Base-by-base conservation (phyloP, 1,139 yeast species). In the Diutina pseudorugosa region DNA sequence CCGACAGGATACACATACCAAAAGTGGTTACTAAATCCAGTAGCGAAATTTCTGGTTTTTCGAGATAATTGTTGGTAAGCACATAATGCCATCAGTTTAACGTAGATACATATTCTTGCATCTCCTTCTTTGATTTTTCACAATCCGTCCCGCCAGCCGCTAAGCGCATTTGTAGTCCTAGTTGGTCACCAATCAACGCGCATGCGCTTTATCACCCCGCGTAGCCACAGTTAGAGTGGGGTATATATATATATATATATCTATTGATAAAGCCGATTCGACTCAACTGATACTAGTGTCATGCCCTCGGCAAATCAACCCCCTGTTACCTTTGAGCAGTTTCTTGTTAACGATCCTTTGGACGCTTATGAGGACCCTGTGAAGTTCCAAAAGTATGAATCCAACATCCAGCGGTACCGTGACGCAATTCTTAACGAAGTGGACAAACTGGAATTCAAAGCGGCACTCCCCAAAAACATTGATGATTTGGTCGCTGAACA, bases 371-470 rank as follows among this genome's bases (percentile, higher is more conserved):
- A 72, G 56, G 75, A 73, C 58, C 56, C 65, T 4, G 70, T 63
- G 51, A 69, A 66, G 54, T 74, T 56, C 58, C 56, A 59, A 47
- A 62, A 68, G 23, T 80, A 70, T 71, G 59, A 67, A 52, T 85
- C 85, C 16, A 76, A 75, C 60, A 67, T 82, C 57, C 71, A 73
- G 55, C 69, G 74, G 30, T 81, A 81, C 60, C 69, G 73, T 55
- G 63, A 70, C 40, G 73, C 68, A 14, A 67, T 80, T 54, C 68
- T 62, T 8, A 67, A 67, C 25, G 71, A 72, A 2, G 64, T 74
- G 3, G 69, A 72, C 23, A 50, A 54, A 53, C 65, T 69, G 3
- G 81, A 78, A 56, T 72, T 66, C 56, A 62, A 71, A 44, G 65
- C 70, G 41, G 69, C 76, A 18, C 65, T 69, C 51, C 73, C 81